Evolutionary conservation across 257 asterid genomes (phyloP).

Genomic region (Nicotiana benthamiana): DNA sequence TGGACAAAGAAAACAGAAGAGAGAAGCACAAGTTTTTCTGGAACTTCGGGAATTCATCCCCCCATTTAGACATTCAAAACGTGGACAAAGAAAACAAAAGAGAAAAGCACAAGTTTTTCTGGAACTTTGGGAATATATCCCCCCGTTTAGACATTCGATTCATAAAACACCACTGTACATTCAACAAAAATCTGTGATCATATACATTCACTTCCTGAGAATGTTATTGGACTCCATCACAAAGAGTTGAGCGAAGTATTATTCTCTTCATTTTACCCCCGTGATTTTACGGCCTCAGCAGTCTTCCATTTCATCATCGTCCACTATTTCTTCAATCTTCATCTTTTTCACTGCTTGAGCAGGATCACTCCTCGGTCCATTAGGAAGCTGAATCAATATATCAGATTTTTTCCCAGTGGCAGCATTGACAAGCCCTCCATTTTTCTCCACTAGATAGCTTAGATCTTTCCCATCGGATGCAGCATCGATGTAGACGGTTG

Average conservation of each 20-base stretch:
- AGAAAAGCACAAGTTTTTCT: no score
- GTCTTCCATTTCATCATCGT: conserved; percentile 64
- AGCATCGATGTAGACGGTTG: conserved; percentile 65
- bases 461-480: conserved; percentile 30
- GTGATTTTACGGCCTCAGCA: not conserved
- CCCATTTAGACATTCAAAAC: no score
- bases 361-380: conserved; percentile 34
- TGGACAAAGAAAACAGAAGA: no score
- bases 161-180: no score
- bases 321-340: conserved; percentile 67
- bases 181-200: no score
- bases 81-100: no score
- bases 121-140: no score
- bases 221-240: not conserved
- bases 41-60: no score
- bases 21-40: no score
- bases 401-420: conserved; percentile 68
- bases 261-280: not conserved
- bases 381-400: conserved; percentile 59
- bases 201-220: no score
- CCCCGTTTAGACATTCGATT: no score
- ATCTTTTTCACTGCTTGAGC: conserved; percentile 74
- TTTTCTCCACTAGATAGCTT: conserved; percentile 58
- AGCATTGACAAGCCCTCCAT: conserved; percentile 79
- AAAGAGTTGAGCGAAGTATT: not conserved